Percentiles rank a stretch among this genome's conserved stretches.
Conservation (phyloP, 345 rosid genomes). For the Sisymbrium irio region DNA sequence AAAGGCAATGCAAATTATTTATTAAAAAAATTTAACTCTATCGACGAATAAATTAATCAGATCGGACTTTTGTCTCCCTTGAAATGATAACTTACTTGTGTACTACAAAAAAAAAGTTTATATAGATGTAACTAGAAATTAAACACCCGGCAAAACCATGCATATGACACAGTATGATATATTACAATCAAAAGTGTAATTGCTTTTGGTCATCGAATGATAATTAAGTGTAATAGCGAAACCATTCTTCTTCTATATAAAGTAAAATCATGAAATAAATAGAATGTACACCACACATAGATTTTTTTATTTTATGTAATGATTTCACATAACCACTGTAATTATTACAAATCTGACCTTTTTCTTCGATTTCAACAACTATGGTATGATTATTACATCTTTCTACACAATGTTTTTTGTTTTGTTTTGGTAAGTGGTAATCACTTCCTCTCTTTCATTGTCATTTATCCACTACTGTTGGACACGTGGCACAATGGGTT, state of each 20-base stretch:
- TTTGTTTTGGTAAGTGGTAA: not conserved
- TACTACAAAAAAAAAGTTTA: not conserved
- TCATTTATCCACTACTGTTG: conserved; percentile 32
- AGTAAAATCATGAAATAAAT: conserved; percentile 20
- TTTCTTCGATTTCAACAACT: conserved; percentile 16
- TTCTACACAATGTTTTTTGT: conserved; percentile 6
- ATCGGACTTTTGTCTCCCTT: not conserved
- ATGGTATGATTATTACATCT: conserved; percentile 25
- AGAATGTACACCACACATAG: not conserved
- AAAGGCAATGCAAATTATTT: not conserved
- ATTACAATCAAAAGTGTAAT: not conserved
- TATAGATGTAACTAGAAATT: not conserved
- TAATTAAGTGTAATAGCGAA: not conserved
- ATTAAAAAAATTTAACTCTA: not conserved
- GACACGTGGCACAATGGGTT: conserved; percentile 42
- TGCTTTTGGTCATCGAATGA: not conserved
- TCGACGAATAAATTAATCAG: not conserved
- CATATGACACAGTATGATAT: not conserved
- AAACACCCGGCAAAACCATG: not conserved
- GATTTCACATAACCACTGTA: conserved; percentile 34
- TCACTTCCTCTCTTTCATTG: conserved; percentile 3
- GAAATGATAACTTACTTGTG: not conserved
- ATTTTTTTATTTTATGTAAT: conserved; percentile 6
- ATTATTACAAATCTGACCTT: conserved; percentile 38
- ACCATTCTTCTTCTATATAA: conserved; percentile 23